Conservation (phyloP, 139 green algal species). For the Nannochloris sp. region DNA sequence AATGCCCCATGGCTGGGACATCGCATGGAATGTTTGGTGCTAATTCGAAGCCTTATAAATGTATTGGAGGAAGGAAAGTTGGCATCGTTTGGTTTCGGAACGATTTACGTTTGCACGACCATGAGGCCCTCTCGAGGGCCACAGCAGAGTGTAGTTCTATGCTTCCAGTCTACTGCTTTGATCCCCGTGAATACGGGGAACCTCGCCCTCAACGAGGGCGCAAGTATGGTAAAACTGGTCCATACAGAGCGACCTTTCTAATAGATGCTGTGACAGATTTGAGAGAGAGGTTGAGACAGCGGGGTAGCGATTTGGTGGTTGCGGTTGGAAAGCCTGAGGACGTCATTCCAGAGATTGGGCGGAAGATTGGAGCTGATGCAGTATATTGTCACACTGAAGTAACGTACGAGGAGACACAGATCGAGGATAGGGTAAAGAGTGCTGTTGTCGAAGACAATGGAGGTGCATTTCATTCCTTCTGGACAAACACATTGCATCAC, state of each 20-base stretch:
- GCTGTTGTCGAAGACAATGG: constrained; percentile 37
- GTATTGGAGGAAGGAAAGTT: constrained; percentile 4
- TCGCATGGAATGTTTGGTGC: too few relatives aligned
- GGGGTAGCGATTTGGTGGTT: constrained; percentile 45
- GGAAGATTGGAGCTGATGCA: constrained; percentile 3
- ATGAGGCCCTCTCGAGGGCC: constrained; percentile 38
- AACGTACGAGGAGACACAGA: constrained; percentile 49
- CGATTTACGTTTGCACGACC: constrained; percentile 50
- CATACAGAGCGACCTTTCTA: constrained; percentile 35
- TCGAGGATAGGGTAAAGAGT: constrained; percentile 40
- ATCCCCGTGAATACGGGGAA: constrained; percentile 44
- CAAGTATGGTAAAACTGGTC: constrained; percentile 35
- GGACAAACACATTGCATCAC: constrained; percentile 59
- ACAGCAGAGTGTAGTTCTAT: constrained; percentile 24
- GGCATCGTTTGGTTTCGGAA: constrained; percentile 33
- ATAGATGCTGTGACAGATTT: constrained; percentile 49
- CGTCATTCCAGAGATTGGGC: constrained; percentile 17
- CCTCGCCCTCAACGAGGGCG: constrained; percentile 17
- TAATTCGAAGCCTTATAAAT: too few relatives aligned
- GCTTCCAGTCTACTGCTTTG: constrained; percentile 51
- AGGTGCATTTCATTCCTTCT: constrained; percentile 32
- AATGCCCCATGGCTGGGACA: too few relatives aligned
- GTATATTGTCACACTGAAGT: constrained; percentile 68
- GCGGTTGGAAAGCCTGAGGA: constrained; percentile 50
- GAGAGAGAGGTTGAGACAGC: constrained; percentile 22